A percentile compares a stretch with the other conserved stretches of the same genome.
These are phyloP conservation scores for Tricholoma terreum DNA, from an alignment of 768 basidiomycete species.

Conservation along the genomic window DNA sequence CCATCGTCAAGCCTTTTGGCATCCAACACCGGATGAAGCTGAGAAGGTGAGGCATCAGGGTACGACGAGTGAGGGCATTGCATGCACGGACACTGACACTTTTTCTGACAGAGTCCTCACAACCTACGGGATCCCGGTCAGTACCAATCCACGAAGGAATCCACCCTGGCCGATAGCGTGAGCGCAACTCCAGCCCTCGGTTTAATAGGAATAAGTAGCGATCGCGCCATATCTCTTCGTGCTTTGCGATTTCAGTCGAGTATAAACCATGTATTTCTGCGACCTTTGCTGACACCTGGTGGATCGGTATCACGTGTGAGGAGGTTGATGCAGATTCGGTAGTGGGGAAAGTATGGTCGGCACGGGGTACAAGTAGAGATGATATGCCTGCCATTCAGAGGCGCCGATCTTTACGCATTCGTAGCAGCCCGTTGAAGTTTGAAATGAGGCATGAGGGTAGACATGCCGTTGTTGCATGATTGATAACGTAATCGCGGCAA, in stretches of 20 bases:
- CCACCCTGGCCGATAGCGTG: conserved; percentile 28
- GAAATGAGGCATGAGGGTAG: too few species aligned
- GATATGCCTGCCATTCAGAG: too few species aligned
- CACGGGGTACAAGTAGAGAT: too few species aligned
- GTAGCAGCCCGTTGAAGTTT: too few species aligned
- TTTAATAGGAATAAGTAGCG: conserved; percentile 21
- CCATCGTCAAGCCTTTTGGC: conserved; percentile 2
- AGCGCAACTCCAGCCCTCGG: conserved; percentile 25
- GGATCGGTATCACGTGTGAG: too few species aligned
- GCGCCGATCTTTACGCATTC: too few species aligned
- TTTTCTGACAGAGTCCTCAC: conserved; percentile 1
- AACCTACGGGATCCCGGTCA: conserved; percentile 2
- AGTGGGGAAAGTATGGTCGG: too few species aligned
- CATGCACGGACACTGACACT: not conserved
- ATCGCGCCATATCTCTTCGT: conserved; percentile 16
- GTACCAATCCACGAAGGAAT: conserved; percentile 25
- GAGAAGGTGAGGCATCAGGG: not conserved
- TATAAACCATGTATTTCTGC: too few species aligned
- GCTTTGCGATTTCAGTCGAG: not conserved
- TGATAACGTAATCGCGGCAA: too few species aligned
- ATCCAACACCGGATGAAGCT: conserved; percentile 10
- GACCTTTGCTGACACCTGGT: too few species aligned
- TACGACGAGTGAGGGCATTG: not conserved
- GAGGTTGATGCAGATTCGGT: too few species aligned
- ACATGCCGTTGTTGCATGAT: too few species aligned